Evolutionary conservation across 2,329 filamentous ascomycete genomes (phyloP).

Genomic region (Penicillium griseofulvum): DNA sequence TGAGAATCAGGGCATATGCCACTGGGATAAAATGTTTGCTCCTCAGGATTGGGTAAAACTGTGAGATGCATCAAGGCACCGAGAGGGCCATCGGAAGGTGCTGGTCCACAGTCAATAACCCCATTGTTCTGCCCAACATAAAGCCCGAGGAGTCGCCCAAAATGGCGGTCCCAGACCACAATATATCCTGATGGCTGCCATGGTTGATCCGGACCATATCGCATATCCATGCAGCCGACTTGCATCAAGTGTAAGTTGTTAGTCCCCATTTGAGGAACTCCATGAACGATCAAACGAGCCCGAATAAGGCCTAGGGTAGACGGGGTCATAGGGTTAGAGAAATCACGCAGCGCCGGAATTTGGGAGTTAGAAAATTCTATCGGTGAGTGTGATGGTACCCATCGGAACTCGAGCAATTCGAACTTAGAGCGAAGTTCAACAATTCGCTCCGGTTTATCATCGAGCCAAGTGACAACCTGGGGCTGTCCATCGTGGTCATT

Average conservation of each 20-base stretch:
- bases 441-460: not conserved
- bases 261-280: conserved; percentile 18
- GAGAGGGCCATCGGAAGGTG: conserved; percentile 13
- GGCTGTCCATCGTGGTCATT: conserved; percentile 35
- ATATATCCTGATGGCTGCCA: conserved; percentile 39
- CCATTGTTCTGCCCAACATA: conserved; percentile 29
- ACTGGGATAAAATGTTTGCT: not conserved
- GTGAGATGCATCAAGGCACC: conserved; percentile 16
- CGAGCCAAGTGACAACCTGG: conserved; percentile 3
- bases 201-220: conserved; percentile 7
- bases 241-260: conserved; percentile 36
- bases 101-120: conserved; percentile 23
- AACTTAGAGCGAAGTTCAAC: not conserved
- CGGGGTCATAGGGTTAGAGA: conserved; percentile 15
- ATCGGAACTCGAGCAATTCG: conserved; percentile 26
- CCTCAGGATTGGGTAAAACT: not conserved
- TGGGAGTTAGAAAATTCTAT: conserved; percentile 27
- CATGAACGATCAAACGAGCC: conserved; percentile 23
- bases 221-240: conserved; percentile 35
- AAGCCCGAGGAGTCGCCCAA: conserved; percentile 29
- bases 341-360: conserved; percentile 13
- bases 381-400: conserved; percentile 35
- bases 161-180: conserved; percentile 36
- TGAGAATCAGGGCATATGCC: not conserved
- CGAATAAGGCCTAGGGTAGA: conserved; percentile 34